phyloP scores from a whole-genome alignment of 2,329 filamentous ascomycete species.

The Neofusicoccum kwambonambiense region DNA sequence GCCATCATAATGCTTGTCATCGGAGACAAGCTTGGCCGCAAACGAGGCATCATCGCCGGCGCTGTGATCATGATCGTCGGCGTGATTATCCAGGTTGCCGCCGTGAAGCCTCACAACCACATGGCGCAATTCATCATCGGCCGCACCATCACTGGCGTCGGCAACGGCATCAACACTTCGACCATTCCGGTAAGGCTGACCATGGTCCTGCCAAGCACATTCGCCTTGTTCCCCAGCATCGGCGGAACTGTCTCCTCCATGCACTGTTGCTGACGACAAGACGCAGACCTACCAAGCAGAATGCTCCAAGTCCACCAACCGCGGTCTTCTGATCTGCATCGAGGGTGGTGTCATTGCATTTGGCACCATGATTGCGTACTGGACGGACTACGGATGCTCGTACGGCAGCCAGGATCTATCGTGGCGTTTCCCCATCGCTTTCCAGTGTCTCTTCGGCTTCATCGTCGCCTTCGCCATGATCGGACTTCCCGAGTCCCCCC shows the following conservation, averaged over 20 bases:
- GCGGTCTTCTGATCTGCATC: constrained; percentile 61
- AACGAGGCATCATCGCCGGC: constrained; percentile 44
- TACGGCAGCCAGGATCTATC: constrained; percentile 32
- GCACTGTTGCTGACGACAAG: background rate
- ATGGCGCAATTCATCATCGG: constrained; percentile 55
- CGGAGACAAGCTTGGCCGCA: constrained; percentile 44
- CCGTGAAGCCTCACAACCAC: constrained; percentile 33
- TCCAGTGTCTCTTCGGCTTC: constrained; percentile 53
- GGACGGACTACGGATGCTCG: constrained; percentile 40
- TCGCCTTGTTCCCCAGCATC: background rate
- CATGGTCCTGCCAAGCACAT: background rate
- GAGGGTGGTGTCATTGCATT: constrained; percentile 54
- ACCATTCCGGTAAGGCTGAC: constrained; percentile 43
- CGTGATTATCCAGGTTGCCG: constrained; percentile 40
- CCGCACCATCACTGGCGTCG: constrained; percentile 53
- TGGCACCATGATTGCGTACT: constrained; percentile 53
- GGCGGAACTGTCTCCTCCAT: background rate
- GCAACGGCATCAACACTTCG: constrained; percentile 57
- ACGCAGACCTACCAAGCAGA: constrained; percentile 56
- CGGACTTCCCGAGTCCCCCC: constrained; percentile 57
- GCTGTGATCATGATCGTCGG: constrained; percentile 45
- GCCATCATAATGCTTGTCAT: constrained; percentile 39
- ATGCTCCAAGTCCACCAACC: constrained; percentile 55
- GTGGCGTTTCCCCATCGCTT: constrained; percentile 56
- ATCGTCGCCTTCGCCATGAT: constrained; percentile 44